Evolutionary conservation across 2,329 filamentous ascomycete genomes (phyloP), one percentile per base, ranked within the genome.

Genomic region (Dothidotthia symphoricarpi): DNA sequence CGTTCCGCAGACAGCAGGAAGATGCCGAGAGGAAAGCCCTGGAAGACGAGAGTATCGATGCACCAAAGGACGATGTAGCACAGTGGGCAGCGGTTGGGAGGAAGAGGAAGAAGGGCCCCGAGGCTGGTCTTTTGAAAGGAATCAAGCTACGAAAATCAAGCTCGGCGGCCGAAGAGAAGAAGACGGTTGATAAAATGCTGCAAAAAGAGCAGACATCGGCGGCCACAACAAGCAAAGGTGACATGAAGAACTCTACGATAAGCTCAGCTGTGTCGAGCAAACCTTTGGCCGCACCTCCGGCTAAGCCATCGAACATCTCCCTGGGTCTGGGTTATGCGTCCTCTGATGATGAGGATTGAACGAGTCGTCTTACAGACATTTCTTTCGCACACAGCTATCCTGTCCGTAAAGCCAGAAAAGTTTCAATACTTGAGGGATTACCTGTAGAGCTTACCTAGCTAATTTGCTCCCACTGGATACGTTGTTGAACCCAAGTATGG

Each of bases 1-100:
- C 69, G 1, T 84, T 83, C 49, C 73, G 78, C 19, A 72, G 71
- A 44, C 76, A 78, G 51, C 78, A 77, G 43, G 77, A 82, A 46
- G 75, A 80, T 45, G 76, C 74, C 1, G 79, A 82, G 58, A 74
- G 74, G 49, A 71, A 67, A 22, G 64, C 46, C 4, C 53, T 70
- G 1, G 59, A 70, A 8, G 69, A 70, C 30, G 61, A 66, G 15
- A 60, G 56, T n/a, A 56, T 61, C 4, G 63, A 62, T 16, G 40
- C 34, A 3, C 59, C 53, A 3, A 63, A 68, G 32, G 66, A 66
- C 34, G 70, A 72, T 31, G 66, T 62, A 34, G 69, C 70, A 32
- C 66, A 73, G 34, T 81, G 78, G 78, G 61, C 62, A 4, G 66
- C 70, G 12, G 67, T 68, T 10, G 69, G 69, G 14, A 70, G 71